Percentiles rank a stretch among this genome's conserved stretches.
Evolutionary conservation across 805 yeast genomes (phyloP).

Genomic region (Peterozyma toletana): DNA sequence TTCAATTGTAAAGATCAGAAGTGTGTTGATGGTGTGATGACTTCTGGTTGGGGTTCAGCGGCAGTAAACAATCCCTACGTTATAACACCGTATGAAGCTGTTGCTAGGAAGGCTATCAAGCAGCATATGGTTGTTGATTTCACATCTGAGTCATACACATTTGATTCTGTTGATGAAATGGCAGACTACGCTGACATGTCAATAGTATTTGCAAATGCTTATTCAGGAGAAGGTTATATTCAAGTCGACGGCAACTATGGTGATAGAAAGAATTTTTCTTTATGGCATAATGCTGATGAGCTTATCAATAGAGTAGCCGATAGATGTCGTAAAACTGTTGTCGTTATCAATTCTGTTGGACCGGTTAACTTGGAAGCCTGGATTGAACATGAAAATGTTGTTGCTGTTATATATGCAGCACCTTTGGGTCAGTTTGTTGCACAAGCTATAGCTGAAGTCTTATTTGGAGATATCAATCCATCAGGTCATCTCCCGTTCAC

Average conservation of each 20-base stretch:
- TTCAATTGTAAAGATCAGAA: slow-evolving; percentile 48
- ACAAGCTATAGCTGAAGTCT: slow-evolving; percentile 33
- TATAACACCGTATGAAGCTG: slow-evolving; percentile 49
- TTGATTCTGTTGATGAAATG: slow-evolving; percentile 32
- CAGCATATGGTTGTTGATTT: slow-evolving; percentile 39
- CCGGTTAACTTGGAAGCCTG: slow-evolving; percentile 50
- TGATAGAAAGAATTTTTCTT: slow-evolving; percentile 45
- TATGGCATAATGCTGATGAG: slow-evolving; percentile 58
- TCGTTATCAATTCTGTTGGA: slow-evolving; percentile 50
- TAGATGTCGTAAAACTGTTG: slow-evolving; percentile 44
- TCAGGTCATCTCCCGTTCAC: slow-evolving; percentile 35
- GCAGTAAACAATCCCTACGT: slow-evolving; percentile 48
- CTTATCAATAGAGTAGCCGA: slow-evolving; percentile 39
- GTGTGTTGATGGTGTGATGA: slow-evolving; percentile 45
- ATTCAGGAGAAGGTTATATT: slow-evolving; percentile 53
- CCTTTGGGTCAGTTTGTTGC: slow-evolving; percentile 48
- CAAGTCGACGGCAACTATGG: slow-evolving; percentile 54
- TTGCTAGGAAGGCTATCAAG: slow-evolving; percentile 36
- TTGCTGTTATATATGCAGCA: slow-evolving; percentile 45
- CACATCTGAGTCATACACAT: slow-evolving; percentile 36
- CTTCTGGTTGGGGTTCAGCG: slow-evolving; percentile 62
- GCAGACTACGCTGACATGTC: slow-evolving; percentile 46
- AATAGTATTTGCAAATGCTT: slow-evolving; percentile 43
- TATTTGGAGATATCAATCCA: slow-evolving; percentile 36
- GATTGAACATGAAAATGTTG: slow-evolving; percentile 48